Evolutionary conservation across 1,139 yeast species (phyloP).

Genomic region (Candida frijolesensis): DNA sequence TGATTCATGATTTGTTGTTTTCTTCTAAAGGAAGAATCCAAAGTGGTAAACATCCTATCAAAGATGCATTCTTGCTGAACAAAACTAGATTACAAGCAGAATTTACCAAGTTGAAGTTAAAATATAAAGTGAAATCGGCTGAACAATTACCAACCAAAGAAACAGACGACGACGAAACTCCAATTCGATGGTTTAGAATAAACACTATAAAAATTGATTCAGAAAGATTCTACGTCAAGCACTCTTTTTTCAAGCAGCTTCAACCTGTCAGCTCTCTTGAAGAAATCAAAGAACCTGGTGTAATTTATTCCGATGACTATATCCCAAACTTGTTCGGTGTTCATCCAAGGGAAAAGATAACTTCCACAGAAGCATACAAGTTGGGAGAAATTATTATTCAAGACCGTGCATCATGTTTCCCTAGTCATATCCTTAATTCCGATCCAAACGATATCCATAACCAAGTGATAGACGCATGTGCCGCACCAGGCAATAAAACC

Average conservation of each 20-base stretch:
- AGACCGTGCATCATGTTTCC: constrained; percentile 96
- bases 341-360: constrained; percentile 70
- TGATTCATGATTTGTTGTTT: constrained; percentile 81
- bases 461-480: constrained; percentile 85
- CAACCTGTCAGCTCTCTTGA: constrained; percentile 47
- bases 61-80: constrained; percentile 76
- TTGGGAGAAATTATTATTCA: constrained; percentile 85
- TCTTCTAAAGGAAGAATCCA: constrained; percentile 81
- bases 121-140: constrained; percentile 52
- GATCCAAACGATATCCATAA: constrained; percentile 54
- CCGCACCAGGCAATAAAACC: constrained; percentile 98
- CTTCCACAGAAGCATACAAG: constrained; percentile 65
- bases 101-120: constrained; percentile 72
- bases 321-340: constrained; percentile 82
- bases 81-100: constrained; percentile 84
- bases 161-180: constrained; percentile 62
- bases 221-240: constrained; percentile 44
- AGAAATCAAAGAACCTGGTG: constrained; percentile 52
- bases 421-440: constrained; percentile 72
- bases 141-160: constrained; percentile 37
- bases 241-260: constrained; percentile 45
- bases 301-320: constrained; percentile 67
- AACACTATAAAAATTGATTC: constrained; percentile 55
- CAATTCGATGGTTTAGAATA: constrained; percentile 86
- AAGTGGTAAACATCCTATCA: constrained; percentile 85